phyloP scores from a whole-genome alignment of 2,329 filamentous ascomycete species.

The Knoxdaviesia capensis region DNA sequence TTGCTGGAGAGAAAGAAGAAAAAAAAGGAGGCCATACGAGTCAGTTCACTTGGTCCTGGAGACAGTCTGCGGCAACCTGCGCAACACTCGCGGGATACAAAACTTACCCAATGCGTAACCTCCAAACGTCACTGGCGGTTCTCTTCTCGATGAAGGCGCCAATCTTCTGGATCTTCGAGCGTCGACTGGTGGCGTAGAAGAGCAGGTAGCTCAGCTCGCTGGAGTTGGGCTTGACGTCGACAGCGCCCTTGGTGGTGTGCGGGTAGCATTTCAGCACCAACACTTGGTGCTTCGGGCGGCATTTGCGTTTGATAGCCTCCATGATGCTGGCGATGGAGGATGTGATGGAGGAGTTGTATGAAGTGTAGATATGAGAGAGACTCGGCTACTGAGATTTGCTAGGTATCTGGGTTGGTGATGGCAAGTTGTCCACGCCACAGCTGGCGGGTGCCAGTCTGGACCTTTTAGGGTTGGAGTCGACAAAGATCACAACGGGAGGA shows the following conservation, averaged over 20 bases:
- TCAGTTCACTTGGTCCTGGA: neutral
- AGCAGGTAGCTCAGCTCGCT: slow-evolving; percentile 93
- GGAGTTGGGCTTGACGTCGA: slow-evolving; percentile 87
- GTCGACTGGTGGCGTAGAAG: slow-evolving; percentile 87
- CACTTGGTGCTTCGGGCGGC: slow-evolving; percentile 90
- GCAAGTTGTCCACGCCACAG: too few relatives aligned
- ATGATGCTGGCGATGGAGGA: slow-evolving; percentile 18
- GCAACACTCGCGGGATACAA: neutral
- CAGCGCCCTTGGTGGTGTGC: slow-evolving; percentile 71
- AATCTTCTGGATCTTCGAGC: slow-evolving; percentile 92
- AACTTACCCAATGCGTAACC: slow-evolving; percentile 61
- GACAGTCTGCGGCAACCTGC: neutral
- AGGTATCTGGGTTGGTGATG: too few relatives aligned
- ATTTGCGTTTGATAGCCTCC: slow-evolving; percentile 46
- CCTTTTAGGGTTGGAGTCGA: too few relatives aligned
- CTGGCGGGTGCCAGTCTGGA: too few relatives aligned
- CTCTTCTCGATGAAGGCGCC: slow-evolving; percentile 88
- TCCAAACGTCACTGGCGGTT: slow-evolving; percentile 79
- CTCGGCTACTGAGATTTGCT: too few relatives aligned
- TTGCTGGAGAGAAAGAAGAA: slow-evolving; percentile 33
- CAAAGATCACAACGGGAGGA: too few relatives aligned
- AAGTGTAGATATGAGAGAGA: neutral
- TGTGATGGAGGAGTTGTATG: neutral
- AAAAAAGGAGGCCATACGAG: neutral
- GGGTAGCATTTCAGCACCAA: slow-evolving; percentile 94